Evolutionary conservation across 495 filamentous ascomycete genomes (phyloP).

Genomic region (Penicillium coprophilum): DNA sequence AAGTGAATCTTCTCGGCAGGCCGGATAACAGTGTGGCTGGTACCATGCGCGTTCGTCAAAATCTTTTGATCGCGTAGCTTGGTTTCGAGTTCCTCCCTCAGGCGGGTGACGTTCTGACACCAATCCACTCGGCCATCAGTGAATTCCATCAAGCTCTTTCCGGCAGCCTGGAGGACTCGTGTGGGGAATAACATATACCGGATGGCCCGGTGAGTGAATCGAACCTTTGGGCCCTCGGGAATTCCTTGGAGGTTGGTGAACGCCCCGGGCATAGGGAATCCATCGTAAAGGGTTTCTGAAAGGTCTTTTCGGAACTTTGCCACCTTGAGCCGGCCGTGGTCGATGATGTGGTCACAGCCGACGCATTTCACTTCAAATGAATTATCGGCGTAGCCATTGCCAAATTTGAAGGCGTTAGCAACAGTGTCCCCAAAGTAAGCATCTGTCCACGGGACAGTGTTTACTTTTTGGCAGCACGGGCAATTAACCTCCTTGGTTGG

Average conservation of each 20-base stretch:
- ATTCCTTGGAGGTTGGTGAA: slow-evolving; percentile 45
- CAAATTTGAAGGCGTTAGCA: slow-evolving; percentile 17
- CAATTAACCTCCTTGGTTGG: slow-evolving; percentile 53
- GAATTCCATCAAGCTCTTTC: slow-evolving; percentile 37
- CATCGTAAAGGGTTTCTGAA: slow-evolving; percentile 37
- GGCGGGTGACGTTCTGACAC: slow-evolving; percentile 18
- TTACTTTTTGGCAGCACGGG: slow-evolving; percentile 46
- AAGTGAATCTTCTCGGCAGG: slow-evolving; percentile 48
- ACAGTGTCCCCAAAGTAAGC: slow-evolving; percentile 14
- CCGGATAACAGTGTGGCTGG: neutral
- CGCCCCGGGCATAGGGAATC: slow-evolving; percentile 62
- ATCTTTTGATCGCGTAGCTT: slow-evolving; percentile 17
- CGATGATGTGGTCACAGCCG: slow-evolving; percentile 49
- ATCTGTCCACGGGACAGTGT: slow-evolving; percentile 28
- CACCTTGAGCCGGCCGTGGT: slow-evolving; percentile 49
- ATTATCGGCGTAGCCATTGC: slow-evolving; percentile 62
- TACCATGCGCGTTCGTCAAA: slow-evolving; percentile 4
- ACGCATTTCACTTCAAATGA: slow-evolving; percentile 43
- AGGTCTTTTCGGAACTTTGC: slow-evolving; percentile 59
- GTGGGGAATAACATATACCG: slow-evolving; percentile 55
- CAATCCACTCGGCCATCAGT: slow-evolving; percentile 26
- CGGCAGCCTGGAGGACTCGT: slow-evolving; percentile 47
- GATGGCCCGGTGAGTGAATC: neutral
- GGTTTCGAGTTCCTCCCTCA: slow-evolving; percentile 13
- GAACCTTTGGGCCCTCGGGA: slow-evolving; percentile 10